These are phyloP conservation scores for Erodium moschatum DNA, from an alignment of 441 rosid genomes.

Conservation along the genomic window DNA sequence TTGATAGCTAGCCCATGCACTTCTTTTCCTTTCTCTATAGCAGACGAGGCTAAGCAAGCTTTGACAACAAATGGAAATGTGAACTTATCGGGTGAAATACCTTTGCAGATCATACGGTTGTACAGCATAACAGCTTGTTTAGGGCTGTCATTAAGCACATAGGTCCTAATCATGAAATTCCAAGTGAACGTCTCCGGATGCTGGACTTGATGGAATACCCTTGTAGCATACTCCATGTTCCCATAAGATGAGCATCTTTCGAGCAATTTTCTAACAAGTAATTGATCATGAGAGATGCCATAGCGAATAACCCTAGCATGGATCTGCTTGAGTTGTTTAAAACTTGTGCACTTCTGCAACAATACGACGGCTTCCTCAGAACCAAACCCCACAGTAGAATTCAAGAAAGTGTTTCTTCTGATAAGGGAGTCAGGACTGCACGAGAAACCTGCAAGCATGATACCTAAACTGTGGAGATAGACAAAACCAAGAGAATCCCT, in stretches of 20 bases:
- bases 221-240: conserved; percentile 39
- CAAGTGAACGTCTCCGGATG: conserved; percentile 43
- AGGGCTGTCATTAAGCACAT: conserved; percentile 29
- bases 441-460: conserved; percentile 28
- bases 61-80: conserved; percentile 58
- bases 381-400: conserved; percentile 25
- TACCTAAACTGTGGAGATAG: not conserved
- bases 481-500: too few species aligned
- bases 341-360: conserved; percentile 40
- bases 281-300: conserved; percentile 38
- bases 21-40: conserved; percentile 35
- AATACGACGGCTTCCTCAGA: conserved; percentile 34
- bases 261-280: conserved; percentile 49
- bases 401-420: conserved; percentile 10
- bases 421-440: conserved; percentile 19
- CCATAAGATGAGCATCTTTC: conserved; percentile 37
- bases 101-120: conserved; percentile 41
- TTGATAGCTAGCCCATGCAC: conserved; percentile 51
- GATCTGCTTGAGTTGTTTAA: conserved; percentile 46
- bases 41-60: conserved; percentile 39
- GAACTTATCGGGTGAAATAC: conserved; percentile 49
- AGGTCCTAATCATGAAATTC: conserved; percentile 60
- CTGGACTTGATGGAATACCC: conserved; percentile 38
- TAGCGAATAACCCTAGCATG: conserved; percentile 46
- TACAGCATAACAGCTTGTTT: conserved; percentile 43